Base-by-base conservation (phyloP, 2,329 filamentous ascomycete genomes). In the Calonectria leucothoes region DNA sequence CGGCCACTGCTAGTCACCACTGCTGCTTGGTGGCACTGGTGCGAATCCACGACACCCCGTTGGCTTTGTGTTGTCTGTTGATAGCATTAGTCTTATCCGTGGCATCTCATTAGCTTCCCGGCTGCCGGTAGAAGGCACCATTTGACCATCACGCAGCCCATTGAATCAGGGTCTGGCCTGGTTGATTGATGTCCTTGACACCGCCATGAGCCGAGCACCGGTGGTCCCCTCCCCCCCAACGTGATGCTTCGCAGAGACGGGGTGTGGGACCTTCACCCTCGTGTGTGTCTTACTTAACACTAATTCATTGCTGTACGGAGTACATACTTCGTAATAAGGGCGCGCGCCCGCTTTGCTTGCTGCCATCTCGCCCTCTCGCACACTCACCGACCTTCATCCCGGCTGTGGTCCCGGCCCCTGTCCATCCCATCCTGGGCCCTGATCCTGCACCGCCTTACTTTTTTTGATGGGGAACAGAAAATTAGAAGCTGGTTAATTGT, bases 391-490 rank as follows among this genome's bases (percentile, higher is more conserved):
- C 39, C 59, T 27, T 33, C 59, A 48, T 64, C 59, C 59, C 39
- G 59, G 59, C 27, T 20, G 6, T 29, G 37, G 25, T 64, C 39
- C 59, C 25, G 15, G 39, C 33, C 59, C 59, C 37, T 48, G 59
- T 48, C 59, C 59, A 23, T 17, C n/a, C n/a, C n/a, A n/a, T n/a
- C n/a, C n/a, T n/a, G n/a, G n/a, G 39, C 23, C 55, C 55, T 61
- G 55, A 61, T 61, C 55, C 55, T 61, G 55, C 31, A 15, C 55
- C 55, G 55, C 55, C 23, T 61, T 61, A 61, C 55, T 61, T 27
- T 64, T 48, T 48, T 48, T 33, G 27, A 48, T 64, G 59, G 59
- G 59, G 59, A 45, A 64, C 42, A 45, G 42, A 64, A 27, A 27
- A 39, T 61, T 61, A 37, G 55, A 61, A 61, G 55, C 55, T 37